Evolutionary conservation across 2,329 filamentous ascomycete genomes (phyloP), one percentile per base, ranked within the genome.

Genomic region (Penicillium expansum): DNA sequence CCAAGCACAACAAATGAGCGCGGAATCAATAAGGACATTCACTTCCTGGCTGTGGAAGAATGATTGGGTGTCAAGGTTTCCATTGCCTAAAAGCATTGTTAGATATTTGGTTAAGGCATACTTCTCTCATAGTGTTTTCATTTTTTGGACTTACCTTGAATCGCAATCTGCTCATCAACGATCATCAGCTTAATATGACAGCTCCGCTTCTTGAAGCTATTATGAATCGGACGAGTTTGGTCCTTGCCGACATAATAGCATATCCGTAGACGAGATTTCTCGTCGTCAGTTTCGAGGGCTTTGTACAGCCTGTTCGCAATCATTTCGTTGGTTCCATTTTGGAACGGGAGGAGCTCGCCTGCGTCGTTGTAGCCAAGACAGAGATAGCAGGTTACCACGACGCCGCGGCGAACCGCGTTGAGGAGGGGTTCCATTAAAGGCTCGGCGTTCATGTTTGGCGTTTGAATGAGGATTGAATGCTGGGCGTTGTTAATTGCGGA

Each of bases 181-280:
- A 92, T 87, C 77, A 92, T 82, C 3, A 93, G 77, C 70, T 93
- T 93, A 69, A 92, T 82, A 71, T 92, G 90, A 67, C 89, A 92
- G 55, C 82, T 85, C 0, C 90, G 80, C 35, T 82, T 77, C 71
- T 89, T 88, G 70, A 82, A 83, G 3, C 76, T 80, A 51, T 90
- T 86, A 51, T 87, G 82, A 32, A 92, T 84, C 0, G 89, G 89
- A 2, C 73, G 74, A 0, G 80, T 82, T 70, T 91, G 87, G 69
- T 92, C 89, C 67, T 90, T 91, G 33, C 79, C 89, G 4, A 90
- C 83, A 69, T 93, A 92, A 74, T 85, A 89, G 71, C 83, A 82
- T 51, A 89, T 83, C 48, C 85, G 81, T 0, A 92, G 77, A 4
- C 74, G 75, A 8, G 76, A 65, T 35, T 78, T 78, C 0, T 80